Percentiles rank a stretch among this genome's conserved stretches.
These are phyloP conservation scores for Trametes punicea DNA, from an alignment of 768 basidiomycete species.

Conservation along the genomic window DNA sequence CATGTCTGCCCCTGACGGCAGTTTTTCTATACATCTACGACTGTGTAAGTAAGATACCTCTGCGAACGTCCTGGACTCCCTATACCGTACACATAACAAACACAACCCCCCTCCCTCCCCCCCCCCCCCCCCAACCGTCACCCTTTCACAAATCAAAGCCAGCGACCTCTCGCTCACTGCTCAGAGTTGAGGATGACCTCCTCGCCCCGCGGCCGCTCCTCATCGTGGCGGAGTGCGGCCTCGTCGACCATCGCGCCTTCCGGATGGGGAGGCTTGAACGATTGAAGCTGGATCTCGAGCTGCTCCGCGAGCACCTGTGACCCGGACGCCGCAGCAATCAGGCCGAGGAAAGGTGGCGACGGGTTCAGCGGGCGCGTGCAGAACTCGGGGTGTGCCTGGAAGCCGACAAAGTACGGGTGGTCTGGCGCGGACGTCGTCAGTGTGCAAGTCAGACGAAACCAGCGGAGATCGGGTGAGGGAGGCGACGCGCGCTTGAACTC, in stretches of 20 bases:
- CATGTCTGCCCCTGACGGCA: neutral
- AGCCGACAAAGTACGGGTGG: slow-evolving; percentile 90
- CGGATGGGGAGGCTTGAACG: slow-evolving; percentile 75
- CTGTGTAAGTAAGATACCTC: slow-evolving; percentile 1
- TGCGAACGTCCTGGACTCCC: neutral
- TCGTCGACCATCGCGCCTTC: slow-evolving; percentile 72
- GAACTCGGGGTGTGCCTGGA: slow-evolving; percentile 98
- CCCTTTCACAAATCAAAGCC: neutral
- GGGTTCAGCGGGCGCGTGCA: slow-evolving; percentile 98
- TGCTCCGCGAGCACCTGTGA: slow-evolving; percentile 62
- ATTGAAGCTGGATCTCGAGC: slow-evolving; percentile 55
- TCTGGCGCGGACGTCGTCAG: slow-evolving; percentile 42
- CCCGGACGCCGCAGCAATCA: slow-evolving; percentile 78
- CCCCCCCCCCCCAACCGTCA: neutral
- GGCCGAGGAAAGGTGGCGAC: slow-evolving; percentile 94
- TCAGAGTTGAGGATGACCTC: slow-evolving; percentile 23
- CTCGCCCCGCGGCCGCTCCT: slow-evolving; percentile 23
- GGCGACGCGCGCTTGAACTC: slow-evolving; percentile 36
- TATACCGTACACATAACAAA: neutral
- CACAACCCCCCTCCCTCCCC: no score
- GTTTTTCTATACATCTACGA: slow-evolving; percentile 1
- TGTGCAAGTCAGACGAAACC: neutral
- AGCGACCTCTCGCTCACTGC: slow-evolving; percentile 2
- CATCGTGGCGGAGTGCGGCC: slow-evolving; percentile 39
- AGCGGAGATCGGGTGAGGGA: neutral